Percentiles rank a stretch among this genome's conserved stretches.
Conservation (phyloP, 2,329 filamentous ascomycete genomes). For the Colletotrichum nymphaeae region DNA sequence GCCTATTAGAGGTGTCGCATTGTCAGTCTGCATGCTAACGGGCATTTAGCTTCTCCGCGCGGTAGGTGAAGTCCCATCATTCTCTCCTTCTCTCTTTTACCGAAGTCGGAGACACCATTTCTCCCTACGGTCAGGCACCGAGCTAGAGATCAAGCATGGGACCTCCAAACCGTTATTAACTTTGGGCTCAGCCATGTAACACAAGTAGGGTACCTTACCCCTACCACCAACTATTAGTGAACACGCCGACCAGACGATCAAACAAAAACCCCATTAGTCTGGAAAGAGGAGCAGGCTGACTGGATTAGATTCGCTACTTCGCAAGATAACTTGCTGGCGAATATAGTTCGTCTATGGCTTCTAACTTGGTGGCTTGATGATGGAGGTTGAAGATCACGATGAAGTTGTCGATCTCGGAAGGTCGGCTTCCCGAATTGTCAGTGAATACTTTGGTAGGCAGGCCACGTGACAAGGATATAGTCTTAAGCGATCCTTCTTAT, state of each 20-base stretch:
- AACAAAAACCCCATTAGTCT: neutral
- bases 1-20: neutral
- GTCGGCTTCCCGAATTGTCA: neutral
- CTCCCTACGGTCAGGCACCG: neutral
- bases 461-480: slow-evolving; percentile 9
- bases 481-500: neutral
- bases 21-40: neutral
- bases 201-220: neutral
- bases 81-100: neutral
- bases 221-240: neutral
- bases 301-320: neutral
- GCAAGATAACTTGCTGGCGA: neutral
- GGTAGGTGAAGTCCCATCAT: neutral
- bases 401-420: neutral
- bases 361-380: neutral
- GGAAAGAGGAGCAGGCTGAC: neutral
- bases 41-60: neutral
- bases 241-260: neutral
- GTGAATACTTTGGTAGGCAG: neutral
- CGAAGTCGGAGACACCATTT: neutral
- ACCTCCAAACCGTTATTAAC: neutral
- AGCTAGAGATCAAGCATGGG: neutral
- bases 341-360: neutral
- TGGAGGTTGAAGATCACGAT: neutral
- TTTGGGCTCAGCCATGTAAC: neutral